Base-by-base conservation (phyloP, 768 basidiomycete species). In the Hericium coralloides region DNA sequence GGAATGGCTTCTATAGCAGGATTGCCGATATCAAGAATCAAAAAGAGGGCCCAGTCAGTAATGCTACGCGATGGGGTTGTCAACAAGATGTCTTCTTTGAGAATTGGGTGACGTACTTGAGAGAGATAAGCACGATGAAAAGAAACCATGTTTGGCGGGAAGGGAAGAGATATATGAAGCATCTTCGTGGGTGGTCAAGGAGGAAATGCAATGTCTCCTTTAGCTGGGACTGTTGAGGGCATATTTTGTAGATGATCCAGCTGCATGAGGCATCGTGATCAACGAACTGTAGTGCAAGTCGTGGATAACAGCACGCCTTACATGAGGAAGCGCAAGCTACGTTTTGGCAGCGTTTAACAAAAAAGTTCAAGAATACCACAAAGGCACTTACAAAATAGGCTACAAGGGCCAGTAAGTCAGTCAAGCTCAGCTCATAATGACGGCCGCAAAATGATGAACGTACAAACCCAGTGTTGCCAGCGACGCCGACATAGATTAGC, bases 131-230 rank as follows among this genome's bases (percentile, higher is more conserved):
- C 20, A 94, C 68, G 1, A 80, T 79, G 2, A 92, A 59, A 4
- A 97, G 79, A 63, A 95, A 89, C 91, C 92, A 93, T 2, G 93
- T 97, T 67, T 97, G 93, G 64, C 92, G 90, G 0, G 91, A 84
- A 0, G 92, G 93, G 65, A 95, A 95, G 4, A 95, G 77, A 67
- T 92, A 89, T 10, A 92, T 81, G 65, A 89, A 94, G 69, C 93
- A 95, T 62, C 91, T 82, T 15, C 95, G 82, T 6, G 95, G 95
- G 66, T 98, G 95, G 64, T 97, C 92, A 9, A 98, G 79, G 7
- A 98, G 79, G 67, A 98, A 98, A 54, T 85, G 87, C 1, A 95
- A 74, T 0, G 92, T 91, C 69, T 93, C 91, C 51, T 82, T 72
- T 0, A 83, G 64, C 1, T 83, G 79, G 14, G 91, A 91, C 0